Evolutionary conservation across 164 flowering plant species (phyloP).

Genomic region (Magnolia changhungtana): DNA sequence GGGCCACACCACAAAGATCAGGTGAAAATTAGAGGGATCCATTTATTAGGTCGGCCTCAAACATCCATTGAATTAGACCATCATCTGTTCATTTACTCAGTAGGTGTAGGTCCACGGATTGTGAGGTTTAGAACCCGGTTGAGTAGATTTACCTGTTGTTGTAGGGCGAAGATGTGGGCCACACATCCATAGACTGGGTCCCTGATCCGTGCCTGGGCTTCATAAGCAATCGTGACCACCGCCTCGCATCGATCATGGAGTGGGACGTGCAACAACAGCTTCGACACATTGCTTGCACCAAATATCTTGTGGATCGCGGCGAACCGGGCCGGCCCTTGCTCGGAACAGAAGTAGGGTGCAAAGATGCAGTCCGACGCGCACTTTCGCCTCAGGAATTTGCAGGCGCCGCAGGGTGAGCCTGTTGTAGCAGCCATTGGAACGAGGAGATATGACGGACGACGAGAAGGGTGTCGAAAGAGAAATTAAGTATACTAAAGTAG

Average conservation of each 20-base stretch:
- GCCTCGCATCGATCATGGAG: conserved; percentile 82
- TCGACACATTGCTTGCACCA: conserved; percentile 96
- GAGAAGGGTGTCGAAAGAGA: background rate
- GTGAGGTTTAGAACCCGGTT: too few relatives aligned
- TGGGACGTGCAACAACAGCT: conserved; percentile 73
- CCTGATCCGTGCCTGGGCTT: conserved; percentile 87
- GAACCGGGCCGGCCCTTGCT: conserved; percentile 85
- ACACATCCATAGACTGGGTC: conserved; percentile 99
- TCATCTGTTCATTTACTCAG: too few relatives aligned
- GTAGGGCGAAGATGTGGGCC: conserved; percentile 85
- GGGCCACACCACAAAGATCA: too few relatives aligned
- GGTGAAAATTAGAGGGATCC: too few relatives aligned
- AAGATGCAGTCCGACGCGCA: conserved; percentile 86
- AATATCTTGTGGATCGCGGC: conserved; percentile 98
- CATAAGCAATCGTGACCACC: conserved; percentile 92
- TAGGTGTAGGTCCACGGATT: too few relatives aligned
- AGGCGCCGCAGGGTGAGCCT: conserved; percentile 96
- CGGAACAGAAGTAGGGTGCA: conserved; percentile 93
- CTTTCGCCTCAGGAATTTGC: conserved; percentile 91
- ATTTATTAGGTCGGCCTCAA: too few relatives aligned
- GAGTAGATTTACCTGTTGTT: conserved; percentile 70
- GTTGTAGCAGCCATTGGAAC: conserved; percentile 15
- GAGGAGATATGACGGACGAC: too few relatives aligned
- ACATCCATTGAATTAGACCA: too few relatives aligned
- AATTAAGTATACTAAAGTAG: background rate